phyloP scores from a whole-genome alignment of 805 yeast species.

The Candida sphagnicola region DNA sequence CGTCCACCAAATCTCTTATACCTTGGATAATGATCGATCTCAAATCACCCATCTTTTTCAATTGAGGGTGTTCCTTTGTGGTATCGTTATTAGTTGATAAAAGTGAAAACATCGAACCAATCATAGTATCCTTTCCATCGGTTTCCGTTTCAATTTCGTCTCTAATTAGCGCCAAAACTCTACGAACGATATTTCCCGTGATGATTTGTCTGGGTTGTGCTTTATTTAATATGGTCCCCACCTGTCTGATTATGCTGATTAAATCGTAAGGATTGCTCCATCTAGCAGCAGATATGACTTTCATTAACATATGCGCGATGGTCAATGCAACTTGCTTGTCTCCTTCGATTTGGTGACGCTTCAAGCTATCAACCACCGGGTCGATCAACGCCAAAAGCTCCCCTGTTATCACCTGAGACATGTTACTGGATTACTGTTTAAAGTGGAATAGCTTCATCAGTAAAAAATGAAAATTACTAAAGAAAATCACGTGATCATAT shows the following conservation, averaged over 20 bases:
- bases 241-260: slow-evolving; percentile 63
- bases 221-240: slow-evolving; percentile 64
- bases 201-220: slow-evolving; percentile 90
- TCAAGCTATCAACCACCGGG: slow-evolving; percentile 49
- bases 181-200: slow-evolving; percentile 85
- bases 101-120: slow-evolving; percentile 82
- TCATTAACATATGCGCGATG: slow-evolving; percentile 79
- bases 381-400: slow-evolving; percentile 34
- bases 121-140: slow-evolving; percentile 47
- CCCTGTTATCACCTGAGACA: slow-evolving; percentile 14
- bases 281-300: slow-evolving; percentile 84
- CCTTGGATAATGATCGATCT: slow-evolving; percentile 88
- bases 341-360: slow-evolving; percentile 80
- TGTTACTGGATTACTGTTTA: neutral
- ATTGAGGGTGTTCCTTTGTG: slow-evolving; percentile 4
- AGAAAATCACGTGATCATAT: neutral
- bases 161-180: slow-evolving; percentile 81
- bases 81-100: slow-evolving; percentile 51
- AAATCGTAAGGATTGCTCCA: slow-evolving; percentile 80
- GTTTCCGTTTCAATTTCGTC: slow-evolving; percentile 70
- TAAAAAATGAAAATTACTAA: neutral
- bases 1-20: slow-evolving; percentile 88
- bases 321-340: slow-evolving; percentile 81
- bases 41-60: slow-evolving; percentile 42
- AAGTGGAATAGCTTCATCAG: neutral